Conservation (phyloP, 345 rosid species). For the Ailanthus altissimus region DNA sequence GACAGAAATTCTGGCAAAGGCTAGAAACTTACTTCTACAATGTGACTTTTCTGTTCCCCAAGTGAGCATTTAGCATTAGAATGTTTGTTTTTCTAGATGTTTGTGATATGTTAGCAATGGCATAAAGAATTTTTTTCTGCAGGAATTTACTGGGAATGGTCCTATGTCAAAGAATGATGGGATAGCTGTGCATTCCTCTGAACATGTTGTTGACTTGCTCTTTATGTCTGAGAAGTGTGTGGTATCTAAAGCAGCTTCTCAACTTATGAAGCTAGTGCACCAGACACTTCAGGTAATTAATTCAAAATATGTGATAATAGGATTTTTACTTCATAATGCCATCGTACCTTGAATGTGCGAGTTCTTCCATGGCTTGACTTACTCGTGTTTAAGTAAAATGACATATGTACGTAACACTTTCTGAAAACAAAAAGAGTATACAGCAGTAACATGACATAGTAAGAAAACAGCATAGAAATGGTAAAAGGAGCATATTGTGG, state of each 20-base stretch:
- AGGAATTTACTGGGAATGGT: conserved; percentile 55
- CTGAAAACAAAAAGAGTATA: neutral
- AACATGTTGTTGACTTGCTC: conserved; percentile 67
- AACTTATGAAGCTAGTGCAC: conserved; percentile 82
- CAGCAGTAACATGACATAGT: neutral
- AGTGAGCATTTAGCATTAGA: conserved; percentile 43
- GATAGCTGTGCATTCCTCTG: conserved; percentile 37
- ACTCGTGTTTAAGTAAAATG: neutral
- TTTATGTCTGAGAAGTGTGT: conserved; percentile 76
- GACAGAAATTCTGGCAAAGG: conserved; percentile 78
- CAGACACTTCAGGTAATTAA: conserved; percentile 68
- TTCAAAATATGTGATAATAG: neutral
- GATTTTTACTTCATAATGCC: neutral
- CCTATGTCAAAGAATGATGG: conserved; percentile 34
- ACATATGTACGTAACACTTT: neutral
- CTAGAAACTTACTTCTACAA: conserved; percentile 76
- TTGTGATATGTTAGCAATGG: conserved; percentile 15
- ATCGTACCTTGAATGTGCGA: neutral
- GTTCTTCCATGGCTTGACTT: neutral
- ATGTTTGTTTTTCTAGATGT: conserved; percentile 16
- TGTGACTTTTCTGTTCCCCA: conserved; percentile 76
- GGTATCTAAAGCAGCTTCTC: conserved; percentile 83
- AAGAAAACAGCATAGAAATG: neutral
- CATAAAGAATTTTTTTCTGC: conserved; percentile 26
- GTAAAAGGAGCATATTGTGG: neutral